Percentiles rank a stretch among this genome's conserved stretches.
Conservation (phyloP, 305 asterid genomes). For the Fraxinus angustifolia region DNA sequence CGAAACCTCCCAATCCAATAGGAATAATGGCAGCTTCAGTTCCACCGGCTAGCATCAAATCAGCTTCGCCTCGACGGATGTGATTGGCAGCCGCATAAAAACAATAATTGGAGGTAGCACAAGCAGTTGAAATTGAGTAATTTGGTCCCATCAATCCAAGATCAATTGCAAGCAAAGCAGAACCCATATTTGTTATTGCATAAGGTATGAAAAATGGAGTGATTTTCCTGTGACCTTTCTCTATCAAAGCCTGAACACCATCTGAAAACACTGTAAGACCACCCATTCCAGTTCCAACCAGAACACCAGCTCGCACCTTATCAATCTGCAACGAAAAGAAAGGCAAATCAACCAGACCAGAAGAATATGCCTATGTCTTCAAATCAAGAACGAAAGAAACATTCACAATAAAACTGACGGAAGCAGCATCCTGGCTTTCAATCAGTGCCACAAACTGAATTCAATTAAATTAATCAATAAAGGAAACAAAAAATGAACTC, state of each 20-base stretch:
- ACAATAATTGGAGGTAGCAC: conserved; percentile 92
- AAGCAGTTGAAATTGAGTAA: conserved; percentile 90
- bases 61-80: conserved; percentile 96
- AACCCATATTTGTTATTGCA: conserved; percentile 88
- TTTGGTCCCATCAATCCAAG: conserved; percentile 97
- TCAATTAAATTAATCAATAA: background rate
- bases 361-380: background rate
- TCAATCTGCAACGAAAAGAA: conserved; percentile 54
- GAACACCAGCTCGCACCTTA: conserved; percentile 78
- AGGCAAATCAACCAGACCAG: background rate
- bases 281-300: conserved; percentile 95
- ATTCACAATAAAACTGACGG: background rate
- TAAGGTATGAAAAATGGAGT: conserved; percentile 95
- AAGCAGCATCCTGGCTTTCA: background rate
- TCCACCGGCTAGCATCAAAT: conserved; percentile 49
- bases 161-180: conserved; percentile 91
- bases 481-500: background rate
- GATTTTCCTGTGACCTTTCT: conserved; percentile 82
- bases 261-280: conserved; percentile 81
- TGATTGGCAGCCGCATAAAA: conserved; percentile 95
- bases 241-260: conserved; percentile 80
- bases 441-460: background rate
- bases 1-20: conserved; percentile 33
- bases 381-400: background rate
- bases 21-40: conserved; percentile 81